Evolutionary conservation across 495 filamentous ascomycete species (phyloP), one percentile per base, ranked within the genome.

Genomic region (Aspergillus avenaceus): DNA sequence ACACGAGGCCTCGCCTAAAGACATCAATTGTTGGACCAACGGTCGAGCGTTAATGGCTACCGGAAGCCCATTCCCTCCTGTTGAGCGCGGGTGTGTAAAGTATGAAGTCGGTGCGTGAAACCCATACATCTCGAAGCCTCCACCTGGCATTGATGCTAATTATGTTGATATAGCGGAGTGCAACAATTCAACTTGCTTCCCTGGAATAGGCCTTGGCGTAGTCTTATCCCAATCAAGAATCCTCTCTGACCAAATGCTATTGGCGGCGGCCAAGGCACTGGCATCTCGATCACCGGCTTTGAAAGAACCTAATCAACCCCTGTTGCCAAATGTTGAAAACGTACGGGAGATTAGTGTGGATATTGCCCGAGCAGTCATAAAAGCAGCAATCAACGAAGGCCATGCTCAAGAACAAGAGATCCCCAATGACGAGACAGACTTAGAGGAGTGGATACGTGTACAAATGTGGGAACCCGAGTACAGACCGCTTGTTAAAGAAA

Each of bases 381-480:
- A 79, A 53, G 75, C 81, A 12, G 84, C 90, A 0, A 73, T 88
- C 3, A 59, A 82, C 28, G 87, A 95, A 41, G 85, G 79, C 2
- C 67, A 91, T 6, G 81, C 83, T 0, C 78, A 79, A 9, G 66
- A 71, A 4, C 64, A 74, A 8, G 69, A 65, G 0, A 71, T 69
- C 14, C 74, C 77, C 2, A 38, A 38, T 0, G 66, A 76, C 6
- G 78, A 83, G 9, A 63, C 46, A 2, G 79, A 84, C 4, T 55
- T 95, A 37, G 83, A 86, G 43, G 83, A 87, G 64, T 96, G 91
- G 91, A 84, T 95, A 48, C 65, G 80, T 8, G 85, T 84, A 65
- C 90, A 93, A 74, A 96, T 95, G 90, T 96, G 90, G 91, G 80
- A 91, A 52, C 78, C 90, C 2, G 66, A 63, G 18, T 96, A 95